Percentiles rank a stretch among this genome's conserved stretches.
Evolutionary conservation across 75 land plant species (phyloP).

Genomic region (Pinus albicaulis): DNA sequence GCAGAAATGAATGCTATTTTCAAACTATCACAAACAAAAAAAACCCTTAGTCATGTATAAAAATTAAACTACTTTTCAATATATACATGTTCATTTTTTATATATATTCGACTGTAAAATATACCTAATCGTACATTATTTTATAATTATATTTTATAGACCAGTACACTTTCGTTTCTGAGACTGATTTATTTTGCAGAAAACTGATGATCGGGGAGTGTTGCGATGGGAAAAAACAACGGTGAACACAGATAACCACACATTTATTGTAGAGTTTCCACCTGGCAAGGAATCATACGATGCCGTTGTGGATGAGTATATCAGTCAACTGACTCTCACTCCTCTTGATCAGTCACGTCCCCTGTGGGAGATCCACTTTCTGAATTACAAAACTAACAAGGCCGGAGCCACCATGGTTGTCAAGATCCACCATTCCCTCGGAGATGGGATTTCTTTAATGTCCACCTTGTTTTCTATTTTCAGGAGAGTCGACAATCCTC

Average conservation of each 20-base stretch:
- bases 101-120: too few relatives aligned
- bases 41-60: too few relatives aligned
- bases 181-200: background rate
- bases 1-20: too few relatives aligned
- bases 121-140: too few relatives aligned
- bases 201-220: background rate
- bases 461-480: constrained; percentile 35
- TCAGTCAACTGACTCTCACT: constrained; percentile 25
- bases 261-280: constrained; percentile 19
- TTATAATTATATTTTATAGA: too few relatives aligned
- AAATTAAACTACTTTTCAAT: too few relatives aligned
- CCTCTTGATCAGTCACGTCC: constrained; percentile 38
- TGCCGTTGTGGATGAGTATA: constrained; percentile 30
- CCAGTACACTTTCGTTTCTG: too few relatives aligned
- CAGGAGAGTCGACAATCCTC: constrained; percentile 29
- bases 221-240: background rate
- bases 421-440: constrained; percentile 63
- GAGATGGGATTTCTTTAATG: constrained; percentile 79
- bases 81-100: too few relatives aligned
- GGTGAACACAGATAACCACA: constrained; percentile 48
- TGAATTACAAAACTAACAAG: constrained; percentile 37
- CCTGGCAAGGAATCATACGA: constrained; percentile 25
- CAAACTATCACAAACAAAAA: too few relatives aligned
- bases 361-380: constrained; percentile 56
- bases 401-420: constrained; percentile 32